Conservation (phyloP, 768 basidiomycete species). For the Dioszegia hungarica region DNA sequence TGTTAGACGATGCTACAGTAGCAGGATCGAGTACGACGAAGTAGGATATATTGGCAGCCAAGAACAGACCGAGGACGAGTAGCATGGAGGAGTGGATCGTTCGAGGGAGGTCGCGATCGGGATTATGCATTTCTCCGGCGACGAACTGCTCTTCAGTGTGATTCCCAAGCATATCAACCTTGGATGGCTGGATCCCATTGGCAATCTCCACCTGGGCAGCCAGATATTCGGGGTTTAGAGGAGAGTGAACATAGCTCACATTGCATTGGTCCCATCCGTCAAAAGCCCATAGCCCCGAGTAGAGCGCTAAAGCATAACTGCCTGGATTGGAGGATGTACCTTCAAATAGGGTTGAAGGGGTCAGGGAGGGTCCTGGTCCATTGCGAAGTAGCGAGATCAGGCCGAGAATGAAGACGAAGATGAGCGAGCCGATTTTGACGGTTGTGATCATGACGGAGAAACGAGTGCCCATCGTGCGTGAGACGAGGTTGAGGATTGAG, state of each 20-base stretch:
- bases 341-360: constrained; percentile 59
- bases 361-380: constrained; percentile 30
- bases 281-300: constrained; percentile 89
- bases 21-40: constrained; percentile 71
- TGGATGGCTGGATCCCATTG: no score
- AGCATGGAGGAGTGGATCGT: constrained; percentile 88
- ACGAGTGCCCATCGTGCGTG: constrained; percentile 70
- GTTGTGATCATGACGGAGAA: constrained; percentile 81
- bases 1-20: constrained; percentile 47
- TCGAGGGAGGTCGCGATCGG: constrained; percentile 78
- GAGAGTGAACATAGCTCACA: no score
- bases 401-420: constrained; percentile 69
- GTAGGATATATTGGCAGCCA: constrained; percentile 81
- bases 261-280: constrained; percentile 85
- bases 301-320: constrained; percentile 84
- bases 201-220: no score
- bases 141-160: constrained; percentile 56
- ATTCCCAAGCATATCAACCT: neutral
- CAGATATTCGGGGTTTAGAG: no score
- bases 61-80: constrained; percentile 67
- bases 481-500: constrained; percentile 70
- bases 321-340: constrained; percentile 74
- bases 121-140: constrained; percentile 76
- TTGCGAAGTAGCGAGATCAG: constrained; percentile 54
- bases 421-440: constrained; percentile 57